phyloP scores from a whole-genome alignment of 2,329 filamentous ascomycete genomes.

The Chrysoporthe cubensis region DNA sequence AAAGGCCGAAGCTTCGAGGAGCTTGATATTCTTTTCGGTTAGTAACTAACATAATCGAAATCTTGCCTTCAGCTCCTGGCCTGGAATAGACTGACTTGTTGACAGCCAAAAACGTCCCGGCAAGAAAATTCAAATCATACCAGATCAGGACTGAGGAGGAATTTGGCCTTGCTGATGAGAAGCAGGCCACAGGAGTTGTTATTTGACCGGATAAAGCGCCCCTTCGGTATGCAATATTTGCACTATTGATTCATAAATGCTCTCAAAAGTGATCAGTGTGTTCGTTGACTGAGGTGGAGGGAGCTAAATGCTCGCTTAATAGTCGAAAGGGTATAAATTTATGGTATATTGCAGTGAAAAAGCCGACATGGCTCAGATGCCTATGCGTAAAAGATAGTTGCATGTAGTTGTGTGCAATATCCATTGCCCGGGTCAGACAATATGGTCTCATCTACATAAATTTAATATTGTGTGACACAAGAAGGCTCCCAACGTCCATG shows the following conservation, averaged over 20 bases:
- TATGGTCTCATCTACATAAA: no score
- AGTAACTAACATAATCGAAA: neutral
- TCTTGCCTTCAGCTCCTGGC: no score
- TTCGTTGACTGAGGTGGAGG: no score
- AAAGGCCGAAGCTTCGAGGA: slow-evolving; percentile 17
- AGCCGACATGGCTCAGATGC: no score
- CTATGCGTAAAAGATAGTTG: neutral
- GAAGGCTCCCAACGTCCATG: no score
- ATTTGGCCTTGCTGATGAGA: neutral
- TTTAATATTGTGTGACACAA: no score
- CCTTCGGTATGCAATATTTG: neutral
- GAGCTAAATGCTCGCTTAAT: neutral
- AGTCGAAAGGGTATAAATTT: neutral
- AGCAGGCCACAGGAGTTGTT: neutral
- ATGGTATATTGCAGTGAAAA: no score
- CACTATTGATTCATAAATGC: neutral
- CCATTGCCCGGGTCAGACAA: no score
- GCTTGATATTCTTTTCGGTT: slow-evolving; percentile 18
- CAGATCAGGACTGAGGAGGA: slow-evolving; percentile 7
- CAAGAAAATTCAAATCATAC: slow-evolving; percentile 10
- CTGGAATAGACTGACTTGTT: no score
- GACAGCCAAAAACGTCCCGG: slow-evolving; percentile 6
- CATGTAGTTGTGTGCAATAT: neutral
- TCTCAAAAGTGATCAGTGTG: neutral
- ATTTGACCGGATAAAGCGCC: neutral